These are phyloP conservation scores for Hyaloscypha variabilis DNA, from an alignment of 495 filamentous ascomycete species.

Conservation along the genomic window DNA sequence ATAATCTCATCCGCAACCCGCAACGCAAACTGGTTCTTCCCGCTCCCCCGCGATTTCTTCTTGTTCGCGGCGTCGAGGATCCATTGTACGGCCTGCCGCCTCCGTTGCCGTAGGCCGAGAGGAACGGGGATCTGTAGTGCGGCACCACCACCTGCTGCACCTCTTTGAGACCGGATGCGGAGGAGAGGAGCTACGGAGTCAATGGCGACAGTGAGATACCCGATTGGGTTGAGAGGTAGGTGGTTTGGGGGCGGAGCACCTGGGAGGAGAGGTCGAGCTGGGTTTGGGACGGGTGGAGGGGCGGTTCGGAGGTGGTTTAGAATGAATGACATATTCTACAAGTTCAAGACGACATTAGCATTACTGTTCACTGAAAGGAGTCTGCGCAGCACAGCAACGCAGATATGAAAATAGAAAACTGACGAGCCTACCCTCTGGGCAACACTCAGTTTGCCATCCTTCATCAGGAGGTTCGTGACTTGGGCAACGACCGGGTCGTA, in stretches of 20 bases:
- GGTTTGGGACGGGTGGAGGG: conserved; percentile 70
- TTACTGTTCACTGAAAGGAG: not conserved
- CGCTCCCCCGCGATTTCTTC: conserved; percentile 65
- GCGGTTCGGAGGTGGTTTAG: conserved; percentile 86
- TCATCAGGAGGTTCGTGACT: conserved; percentile 88
- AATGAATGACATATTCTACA: conserved; percentile 81
- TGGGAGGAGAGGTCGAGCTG: conserved; percentile 69
- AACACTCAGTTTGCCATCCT: conserved; percentile 78
- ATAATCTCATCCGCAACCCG: conserved; percentile 87
- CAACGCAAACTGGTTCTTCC: conserved; percentile 66
- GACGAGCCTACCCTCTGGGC: conserved; percentile 73
- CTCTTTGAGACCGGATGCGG: conserved; percentile 72
- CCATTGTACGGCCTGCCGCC: conserved; percentile 80
- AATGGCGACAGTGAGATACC: conserved; percentile 84
- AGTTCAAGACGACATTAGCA: not conserved
- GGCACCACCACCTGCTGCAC: conserved; percentile 81
- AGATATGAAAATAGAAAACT: conserved; percentile 27
- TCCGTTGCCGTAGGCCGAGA: conserved; percentile 70
- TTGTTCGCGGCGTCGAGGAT: conserved; percentile 80
- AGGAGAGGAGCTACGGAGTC: conserved; percentile 94
- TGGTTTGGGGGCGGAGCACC: conserved; percentile 71
- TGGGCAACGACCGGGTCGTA: conserved; percentile 84
- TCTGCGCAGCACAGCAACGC: conserved; percentile 16
- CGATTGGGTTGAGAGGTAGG: conserved; percentile 75
- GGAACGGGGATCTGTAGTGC: conserved; percentile 84